Percentiles rank a stretch among this genome's conserved stretches.
phyloP scores from a whole-genome alignment of 169 alveolate genomes.

The Prorocentrum cordatum region DNA sequence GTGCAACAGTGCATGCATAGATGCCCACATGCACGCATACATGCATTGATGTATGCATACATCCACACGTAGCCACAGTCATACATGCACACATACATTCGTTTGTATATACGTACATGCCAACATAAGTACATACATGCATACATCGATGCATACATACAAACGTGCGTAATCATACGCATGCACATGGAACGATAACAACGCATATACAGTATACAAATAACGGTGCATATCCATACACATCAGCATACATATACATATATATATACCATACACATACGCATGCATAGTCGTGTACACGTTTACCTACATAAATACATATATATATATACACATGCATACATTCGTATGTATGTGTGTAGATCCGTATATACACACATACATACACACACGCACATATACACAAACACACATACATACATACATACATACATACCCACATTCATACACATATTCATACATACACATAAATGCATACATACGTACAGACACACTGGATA shows the following conservation, averaged over 20 bases:
- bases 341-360: neutral
- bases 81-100: constrained; percentile 71
- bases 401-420: neutral
- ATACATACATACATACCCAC: neutral
- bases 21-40: too few species aligned
- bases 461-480: neutral
- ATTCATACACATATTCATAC: neutral
- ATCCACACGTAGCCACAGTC: constrained; percentile 92
- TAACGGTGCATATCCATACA: too few species aligned
- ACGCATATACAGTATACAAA: too few species aligned
- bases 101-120: neutral
- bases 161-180: neutral
- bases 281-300: constrained; percentile 73
- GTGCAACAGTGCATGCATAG: constrained; percentile 90
- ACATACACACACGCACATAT: neutral
- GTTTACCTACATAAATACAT: constrained; percentile 80
- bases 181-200: too few species aligned
- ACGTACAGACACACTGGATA: neutral
- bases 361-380: neutral
- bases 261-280: too few species aligned
- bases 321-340: constrained; percentile 85
- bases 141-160: neutral
- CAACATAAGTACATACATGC: neutral
- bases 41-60: constrained; percentile 41
- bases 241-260: too few species aligned